phyloP scores from a whole-genome alignment of 2,329 filamentous ascomycete species.

The Simplicillium sp. region DNA sequence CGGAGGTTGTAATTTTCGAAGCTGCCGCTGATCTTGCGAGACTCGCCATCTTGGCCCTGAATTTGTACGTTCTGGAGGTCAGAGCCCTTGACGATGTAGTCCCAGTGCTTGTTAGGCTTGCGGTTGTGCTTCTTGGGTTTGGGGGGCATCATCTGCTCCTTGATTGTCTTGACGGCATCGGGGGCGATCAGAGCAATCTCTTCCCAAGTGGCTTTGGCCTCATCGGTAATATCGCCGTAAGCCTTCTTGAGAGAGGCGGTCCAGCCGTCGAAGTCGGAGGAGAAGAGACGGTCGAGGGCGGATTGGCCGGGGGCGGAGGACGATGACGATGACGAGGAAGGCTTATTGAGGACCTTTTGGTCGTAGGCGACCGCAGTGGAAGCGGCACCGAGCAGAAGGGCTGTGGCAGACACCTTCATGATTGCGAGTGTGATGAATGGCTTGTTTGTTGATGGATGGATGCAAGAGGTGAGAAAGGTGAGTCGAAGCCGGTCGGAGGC shows the following conservation, averaged over 20 bases:
- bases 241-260: slow-evolving; percentile 24
- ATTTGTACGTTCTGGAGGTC: slow-evolving; percentile 72
- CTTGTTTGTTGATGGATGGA: background rate
- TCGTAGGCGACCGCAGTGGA: slow-evolving; percentile 57
- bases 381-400: slow-evolving; percentile 66
- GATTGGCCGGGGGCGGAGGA: slow-evolving; percentile 11
- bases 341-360: slow-evolving; percentile 39
- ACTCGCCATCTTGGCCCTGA: slow-evolving; percentile 60
- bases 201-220: slow-evolving; percentile 72
- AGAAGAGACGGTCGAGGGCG: slow-evolving; percentile 10
- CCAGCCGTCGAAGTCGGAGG: slow-evolving; percentile 12
- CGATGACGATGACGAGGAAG: slow-evolving; percentile 7
- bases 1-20: slow-evolving; percentile 77
- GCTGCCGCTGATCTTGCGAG: slow-evolving; percentile 68
- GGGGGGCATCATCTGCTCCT: slow-evolving; percentile 62
- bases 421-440: background rate
- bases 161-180: slow-evolving; percentile 50
- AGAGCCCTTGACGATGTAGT: slow-evolving; percentile 70
- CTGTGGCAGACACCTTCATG: slow-evolving; percentile 69
- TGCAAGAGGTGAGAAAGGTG: background rate
- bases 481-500: background rate
- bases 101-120: slow-evolving; percentile 70
- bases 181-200: slow-evolving; percentile 72
- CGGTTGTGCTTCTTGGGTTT: slow-evolving; percentile 70
- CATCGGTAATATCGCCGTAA: slow-evolving; percentile 36